phyloP scores from a whole-genome alignment of 2,329 filamentous ascomycete species.

The Didymosphaeria variabile region DNA sequence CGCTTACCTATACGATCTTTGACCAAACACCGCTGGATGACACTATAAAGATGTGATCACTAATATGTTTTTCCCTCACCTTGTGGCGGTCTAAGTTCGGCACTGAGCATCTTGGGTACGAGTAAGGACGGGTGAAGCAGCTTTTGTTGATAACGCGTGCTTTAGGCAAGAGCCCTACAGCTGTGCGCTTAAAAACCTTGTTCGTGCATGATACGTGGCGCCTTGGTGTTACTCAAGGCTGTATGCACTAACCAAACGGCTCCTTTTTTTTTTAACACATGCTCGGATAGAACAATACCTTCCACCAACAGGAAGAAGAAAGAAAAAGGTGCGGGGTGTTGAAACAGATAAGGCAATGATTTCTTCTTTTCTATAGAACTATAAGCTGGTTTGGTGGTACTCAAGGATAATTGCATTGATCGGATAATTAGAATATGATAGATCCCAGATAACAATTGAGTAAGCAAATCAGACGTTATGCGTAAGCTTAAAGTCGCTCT shows the following conservation, averaged over 20 bases:
- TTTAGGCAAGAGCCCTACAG: conserved; percentile 1
- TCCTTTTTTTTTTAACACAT: too few relatives aligned
- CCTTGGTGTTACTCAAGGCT: conserved; percentile 4
- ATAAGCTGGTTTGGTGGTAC: neutral
- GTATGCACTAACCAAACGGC: conserved; percentile 1
- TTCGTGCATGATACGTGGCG: conserved; percentile 1
- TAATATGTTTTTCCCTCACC: neutral
- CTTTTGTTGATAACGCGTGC: conserved; percentile 3
- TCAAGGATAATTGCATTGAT: neutral
- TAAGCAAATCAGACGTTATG: neutral
- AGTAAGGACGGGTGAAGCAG: conserved; percentile 3
- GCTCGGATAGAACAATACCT: too few relatives aligned
- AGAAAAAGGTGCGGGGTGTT: neutral
- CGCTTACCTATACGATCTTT: neutral
- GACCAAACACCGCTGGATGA: neutral
- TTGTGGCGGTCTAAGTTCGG: neutral
- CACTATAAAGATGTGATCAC: conserved; percentile 2
- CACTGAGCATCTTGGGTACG: neutral
- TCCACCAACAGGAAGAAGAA: conserved; percentile 2
- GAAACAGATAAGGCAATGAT: neutral
- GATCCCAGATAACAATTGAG: neutral
- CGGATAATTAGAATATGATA: neutral
- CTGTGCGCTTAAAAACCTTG: neutral
- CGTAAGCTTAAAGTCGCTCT: neutral
- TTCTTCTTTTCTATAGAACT: neutral